A percentile compares a stretch with the other conserved stretches of the same genome.
phyloP scores from a whole-genome alignment of 495 filamentous ascomycete genomes.

The Penicillium nucicola region DNA sequence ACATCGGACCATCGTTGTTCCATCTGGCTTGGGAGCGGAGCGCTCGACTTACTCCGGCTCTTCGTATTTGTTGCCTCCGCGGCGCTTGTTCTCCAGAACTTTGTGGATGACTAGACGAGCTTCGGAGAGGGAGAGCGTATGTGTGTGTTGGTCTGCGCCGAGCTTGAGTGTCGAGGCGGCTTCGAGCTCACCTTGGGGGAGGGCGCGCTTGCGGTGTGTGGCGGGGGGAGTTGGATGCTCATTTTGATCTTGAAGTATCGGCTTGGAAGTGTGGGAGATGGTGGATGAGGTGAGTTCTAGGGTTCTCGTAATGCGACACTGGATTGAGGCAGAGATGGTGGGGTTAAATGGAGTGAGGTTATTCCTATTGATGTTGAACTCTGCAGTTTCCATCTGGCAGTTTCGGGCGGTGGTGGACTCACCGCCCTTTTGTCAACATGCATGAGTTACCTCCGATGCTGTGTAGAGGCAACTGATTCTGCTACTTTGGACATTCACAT shows the following conservation, averaged over 20 bases:
- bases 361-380: conserved; percentile 10
- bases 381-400: conserved; percentile 17
- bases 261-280: neutral
- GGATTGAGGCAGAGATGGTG: neutral
- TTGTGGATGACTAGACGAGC: conserved; percentile 89
- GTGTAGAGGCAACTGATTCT: neutral
- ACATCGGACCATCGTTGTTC: neutral
- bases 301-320: neutral
- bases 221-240: conserved; percentile 46
- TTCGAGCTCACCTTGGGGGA: conserved; percentile 82
- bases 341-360: neutral
- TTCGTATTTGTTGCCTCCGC: conserved; percentile 46
- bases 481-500: neutral
- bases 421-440: conserved; percentile 8
- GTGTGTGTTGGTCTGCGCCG: conserved; percentile 87
- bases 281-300: neutral
- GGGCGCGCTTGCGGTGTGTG: conserved; percentile 69
- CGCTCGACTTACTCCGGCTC: conserved; percentile 44
- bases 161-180: conserved; percentile 76
- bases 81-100: conserved; percentile 62
- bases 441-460: neutral
- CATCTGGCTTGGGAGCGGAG: neutral
- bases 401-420: conserved; percentile 19
- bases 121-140: conserved; percentile 83
- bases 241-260: conserved; percentile 23